Base-by-base conservation (phyloP, 2,329 filamentous ascomycete species). In the Blastomyces emzantsi region DNA sequence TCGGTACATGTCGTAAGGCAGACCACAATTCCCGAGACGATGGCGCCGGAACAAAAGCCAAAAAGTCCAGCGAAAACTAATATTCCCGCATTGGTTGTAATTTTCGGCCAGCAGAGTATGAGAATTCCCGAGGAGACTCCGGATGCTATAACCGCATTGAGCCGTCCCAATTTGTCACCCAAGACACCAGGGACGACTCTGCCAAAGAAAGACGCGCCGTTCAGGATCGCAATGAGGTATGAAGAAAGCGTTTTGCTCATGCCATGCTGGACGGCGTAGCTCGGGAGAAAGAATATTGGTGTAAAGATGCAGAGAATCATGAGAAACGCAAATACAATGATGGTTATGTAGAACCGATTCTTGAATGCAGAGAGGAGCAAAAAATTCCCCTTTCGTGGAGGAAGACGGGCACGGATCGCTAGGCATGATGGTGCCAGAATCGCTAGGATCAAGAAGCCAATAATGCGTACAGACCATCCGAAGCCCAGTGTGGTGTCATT, bases 211-310 rank as follows among this genome's bases (percentile, higher is more conserved):
- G 83, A 85, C 1, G 85, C 83, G 0, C 80, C 83, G 70, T 90
- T 90, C 68, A 89, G 77, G 64, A 90, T 85, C 1, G 87, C 82
- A 1, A 90, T 74, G 19, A 90, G 78, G 70, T 88, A 90, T 67
- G 85, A 87, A 0, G 84, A 82, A 0, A 89, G 72, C 0, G 80
- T 78, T 1, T 77, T 67, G 63, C 75, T 76, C 77, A 85, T 83
- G 66, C 88, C 82, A n/a, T 79, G 78, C 73, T 85, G 84, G 30
- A 83, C 83, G 25, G 81, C 81, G 70, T 85, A 85, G 65, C 83
- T 80, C 19, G 79, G 80, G 43, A 82, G 65, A 70, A 79, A 82
- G 43, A 79, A 80, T 63, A 83, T 71, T 67, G 85, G 83, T 68
- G 82, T 80, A 63, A 74, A 79, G 19, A 79, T 54, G 65, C 74